Evolutionary conservation across 2,329 filamentous ascomycete species (phyloP), one percentile per base, ranked within the genome.

Genomic region (Alternaria panax): DNA sequence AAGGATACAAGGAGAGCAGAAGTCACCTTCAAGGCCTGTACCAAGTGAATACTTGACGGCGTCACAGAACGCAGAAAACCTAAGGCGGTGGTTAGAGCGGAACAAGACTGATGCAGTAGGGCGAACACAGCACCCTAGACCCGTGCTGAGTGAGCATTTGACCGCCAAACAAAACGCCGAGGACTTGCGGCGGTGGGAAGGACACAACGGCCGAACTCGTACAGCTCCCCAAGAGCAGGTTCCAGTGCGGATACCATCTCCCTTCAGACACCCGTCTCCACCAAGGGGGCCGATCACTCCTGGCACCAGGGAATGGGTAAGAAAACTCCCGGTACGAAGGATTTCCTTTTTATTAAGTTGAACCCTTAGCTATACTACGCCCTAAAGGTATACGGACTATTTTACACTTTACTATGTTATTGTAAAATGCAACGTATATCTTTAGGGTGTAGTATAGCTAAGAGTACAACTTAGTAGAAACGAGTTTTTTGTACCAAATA

Each of bases 281-380:
- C 40, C 46, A 9, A 36, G 48, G 36, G 48, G 8, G n/a, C 51
- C 54, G 7, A 54, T 65, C 18, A 45, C 34, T 4, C 57, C 54
- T 9, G 54, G 54, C 11, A 61, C 57, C 1, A 34, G 18, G 9
- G 60, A 54, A 9, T 59, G 60, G 54, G n/a, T n/a, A n/a, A n/a
- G n/a, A n/a, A n/a, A n/a, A n/a, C n/a, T n/a, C n/a, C n/a, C n/a
- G n/a, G n/a, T n/a, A n/a, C n/a, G n/a, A n/a, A n/a, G n/a, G n/a
- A n/a, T n/a, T n/a, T n/a, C n/a, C n/a, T n/a, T n/a, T n/a, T n/a
- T n/a, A n/a, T n/a, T n/a, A n/a, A n/a, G n/a, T n/a, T n/a, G n/a
- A n/a, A n/a, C n/a, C n/a, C n/a, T n/a, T n/a, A n/a, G n/a, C n/a
- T n/a, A n/a, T n/a, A n/a, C n/a, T n/a, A n/a, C n/a, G n/a, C n/a